Evolutionary conservation across 2,329 filamentous ascomycete genomes (phyloP).

Genomic region (Epichloe amarillans): DNA sequence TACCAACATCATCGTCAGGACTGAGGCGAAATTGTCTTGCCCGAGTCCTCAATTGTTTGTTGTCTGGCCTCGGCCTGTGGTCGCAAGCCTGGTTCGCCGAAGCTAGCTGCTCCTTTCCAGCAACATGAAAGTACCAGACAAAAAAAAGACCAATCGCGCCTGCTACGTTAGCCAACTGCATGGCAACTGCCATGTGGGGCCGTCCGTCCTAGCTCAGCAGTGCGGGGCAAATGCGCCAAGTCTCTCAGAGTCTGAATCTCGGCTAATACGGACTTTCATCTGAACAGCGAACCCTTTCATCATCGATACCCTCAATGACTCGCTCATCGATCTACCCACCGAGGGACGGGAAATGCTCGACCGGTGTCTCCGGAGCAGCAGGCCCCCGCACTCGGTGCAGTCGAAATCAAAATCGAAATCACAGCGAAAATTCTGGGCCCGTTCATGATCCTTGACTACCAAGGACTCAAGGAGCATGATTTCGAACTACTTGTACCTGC

Average conservation of each 20-base stretch:
- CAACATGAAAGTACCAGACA: background rate
- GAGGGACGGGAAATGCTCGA: conserved; percentile 23
- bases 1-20: background rate
- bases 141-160: background rate
- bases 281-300: conserved; percentile 24
- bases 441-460: background rate
- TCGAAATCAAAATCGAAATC: background rate
- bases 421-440: background rate
- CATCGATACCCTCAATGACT: conserved; percentile 27
- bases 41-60: no score
- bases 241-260: conserved; percentile 3
- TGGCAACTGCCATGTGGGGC: background rate
- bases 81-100: background rate
- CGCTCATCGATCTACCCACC: conserved; percentile 22
- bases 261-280: background rate
- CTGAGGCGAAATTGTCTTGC: no score
- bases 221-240: background rate
- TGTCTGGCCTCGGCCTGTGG: background rate
- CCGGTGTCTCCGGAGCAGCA: conserved; percentile 12
- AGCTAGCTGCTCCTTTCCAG: background rate
- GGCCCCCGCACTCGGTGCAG: background rate
- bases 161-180: background rate
- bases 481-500: background rate
- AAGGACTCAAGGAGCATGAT: no score
- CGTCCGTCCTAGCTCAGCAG: background rate